Evolutionary conservation across 306 rosid genomes (phyloP).

Genomic region (Cucurbita ficifolia): DNA sequence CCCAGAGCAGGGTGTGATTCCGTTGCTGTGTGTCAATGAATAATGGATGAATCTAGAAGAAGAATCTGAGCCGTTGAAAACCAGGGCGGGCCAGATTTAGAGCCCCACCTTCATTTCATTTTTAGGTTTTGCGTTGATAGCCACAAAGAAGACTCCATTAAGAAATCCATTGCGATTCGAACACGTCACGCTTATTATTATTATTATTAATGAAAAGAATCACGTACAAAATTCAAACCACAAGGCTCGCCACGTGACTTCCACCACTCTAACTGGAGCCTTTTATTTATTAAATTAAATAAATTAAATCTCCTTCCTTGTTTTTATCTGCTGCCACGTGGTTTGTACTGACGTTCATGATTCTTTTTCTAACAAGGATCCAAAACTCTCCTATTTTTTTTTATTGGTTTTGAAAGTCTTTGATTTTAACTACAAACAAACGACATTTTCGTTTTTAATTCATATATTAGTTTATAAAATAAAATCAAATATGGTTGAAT

Average conservation of each 20-base stretch:
- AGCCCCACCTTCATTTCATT: not conserved
- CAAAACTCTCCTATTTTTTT: not conserved
- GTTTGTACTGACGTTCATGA: not conserved
- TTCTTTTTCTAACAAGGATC: not conserved
- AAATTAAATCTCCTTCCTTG: too few species aligned
- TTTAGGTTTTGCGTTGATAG: slow-evolving; percentile 5
- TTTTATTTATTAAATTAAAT: not conserved
- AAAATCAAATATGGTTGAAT: too few species aligned
- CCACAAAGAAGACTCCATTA: not conserved
- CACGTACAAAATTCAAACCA: not conserved
- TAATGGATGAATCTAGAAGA: not conserved
- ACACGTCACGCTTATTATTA: not conserved
- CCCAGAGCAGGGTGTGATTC: not conserved
- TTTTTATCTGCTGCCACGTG: not conserved
- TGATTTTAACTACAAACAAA: not conserved
- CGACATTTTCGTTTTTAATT: too few species aligned
- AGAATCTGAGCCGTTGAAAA: not conserved
- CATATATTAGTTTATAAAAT: too few species aligned
- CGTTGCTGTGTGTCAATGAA: not conserved
- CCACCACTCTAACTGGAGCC: not conserved
- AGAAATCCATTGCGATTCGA: not conserved
- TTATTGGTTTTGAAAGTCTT: not conserved
- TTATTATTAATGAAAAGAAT: not conserved
- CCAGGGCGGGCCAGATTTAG: not conserved
- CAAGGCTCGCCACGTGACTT: not conserved